Base-by-base conservation (phyloP, 176 grass and related monocot species). In the Ensete glaucum region DNA sequence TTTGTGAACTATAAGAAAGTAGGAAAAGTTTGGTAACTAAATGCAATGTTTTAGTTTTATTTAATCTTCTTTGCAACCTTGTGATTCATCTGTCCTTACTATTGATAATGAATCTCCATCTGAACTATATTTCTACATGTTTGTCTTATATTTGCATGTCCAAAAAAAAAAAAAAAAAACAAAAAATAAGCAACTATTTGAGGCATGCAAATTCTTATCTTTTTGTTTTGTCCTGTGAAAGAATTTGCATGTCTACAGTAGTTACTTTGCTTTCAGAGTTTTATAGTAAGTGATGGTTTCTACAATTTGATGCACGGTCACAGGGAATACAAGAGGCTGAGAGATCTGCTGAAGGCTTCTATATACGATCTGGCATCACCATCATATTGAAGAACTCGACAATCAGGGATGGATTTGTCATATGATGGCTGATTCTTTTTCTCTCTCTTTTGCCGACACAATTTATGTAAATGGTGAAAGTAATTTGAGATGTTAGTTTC, bases 321-420 rank as follows among this genome's bases (percentile, higher is more conserved):
- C 78, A 99, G 91, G 85, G 84, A 55, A 88, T 99, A 69, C 84
- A 81, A 65, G 96, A 95, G 73, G 76, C 83, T 19, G 88, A 99
- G 65, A 94, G 86, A 78, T 84, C 86, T 3, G 82, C 88, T 0
- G 91, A 95, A 66, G 96, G 96, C 20, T 99, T 95, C 76, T 91
- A 95, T 83, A 99, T 99, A 43, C 80, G 88, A 63, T 89, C 91
- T 9, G 96, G 90, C 27, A 87, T 98, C 71, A 98, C 86, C 48
- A 77, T 99, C 67, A 81, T 95, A 51, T 81, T 94, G 4, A 99
- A 91, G 71, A 94, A 99, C 79, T 89, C 91, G 1, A 87, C 78
- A 50, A 99, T 99, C 9, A 65, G 73, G 8, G 88, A 99, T 49
- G 91, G 95, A 67, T 62, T 81, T 27, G 80, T 84, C 52, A 91